Evolutionary conservation across 1,139 yeast genomes (phyloP), one percentile per base, ranked within the genome.

Genomic region (Yarrowia galli): DNA sequence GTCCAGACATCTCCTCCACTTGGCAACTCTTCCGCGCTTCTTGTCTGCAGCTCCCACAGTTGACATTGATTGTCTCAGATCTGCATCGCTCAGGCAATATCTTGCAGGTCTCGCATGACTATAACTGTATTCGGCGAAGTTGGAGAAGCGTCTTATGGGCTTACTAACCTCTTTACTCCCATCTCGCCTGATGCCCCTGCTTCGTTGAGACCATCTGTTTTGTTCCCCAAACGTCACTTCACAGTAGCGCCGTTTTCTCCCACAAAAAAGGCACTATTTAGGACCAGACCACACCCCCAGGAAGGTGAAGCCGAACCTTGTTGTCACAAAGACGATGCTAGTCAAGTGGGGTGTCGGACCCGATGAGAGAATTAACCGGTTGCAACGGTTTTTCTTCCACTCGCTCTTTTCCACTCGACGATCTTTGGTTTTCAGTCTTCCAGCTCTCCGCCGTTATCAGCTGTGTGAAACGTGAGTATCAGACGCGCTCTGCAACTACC

Each of bases 91-190:
- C 60, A 53, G 28, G 60, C 45, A 36, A 53, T 36, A 23, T n/a
- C 8, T 43, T 53, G 60, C 60, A 53, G 12, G 40, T 32, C 60
- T 53, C 60, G 60, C 60, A 53, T 53, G 60, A 53, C 60, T 53
- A 53, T 53, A 53, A 53, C 45, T 53, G 58, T 38, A 51, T 32
- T 16, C 15, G 22, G 4, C 13, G 20, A 4, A 3, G 13, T 5
- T 46, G 51, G 20, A 25, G 10, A 12, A 8, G 8, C 23, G 48
- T 20, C 23, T 9, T 9, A 15, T 2, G 2, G 40, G n/a, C 16
- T 15, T 7, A 36, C n/a, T 15, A 36, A 36, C n/a, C 6, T 16
- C 40, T 6, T 3, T 6, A 6, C 40, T 13, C n/a, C 9, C 16
- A 6, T 15, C 15, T 18, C 45, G 2, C 3, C 9, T 18, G 45